phyloP scores from a whole-genome alignment of 169 alveolate genomes.

The Miamiensis avidus region DNA sequence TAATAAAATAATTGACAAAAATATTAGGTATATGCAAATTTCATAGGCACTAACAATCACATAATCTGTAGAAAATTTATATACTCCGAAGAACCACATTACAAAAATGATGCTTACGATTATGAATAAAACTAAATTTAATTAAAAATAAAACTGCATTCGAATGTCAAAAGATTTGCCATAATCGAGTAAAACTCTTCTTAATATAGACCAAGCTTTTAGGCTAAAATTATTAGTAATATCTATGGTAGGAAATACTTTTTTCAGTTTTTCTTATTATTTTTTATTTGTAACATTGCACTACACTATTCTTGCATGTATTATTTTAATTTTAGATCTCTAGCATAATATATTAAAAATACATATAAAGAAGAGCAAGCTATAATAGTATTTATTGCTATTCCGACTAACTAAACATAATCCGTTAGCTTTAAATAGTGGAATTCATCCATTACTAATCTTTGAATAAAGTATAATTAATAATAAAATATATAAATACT shows the following conservation, averaged over 20 bases:
- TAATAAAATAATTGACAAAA: neutral
- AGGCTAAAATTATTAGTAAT: neutral
- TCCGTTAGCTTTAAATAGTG: neutral
- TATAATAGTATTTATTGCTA: neutral
- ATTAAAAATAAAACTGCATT: neutral
- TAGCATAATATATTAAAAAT: conserved; percentile 2
- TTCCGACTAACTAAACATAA: neutral
- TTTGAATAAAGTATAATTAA: too few species aligned
- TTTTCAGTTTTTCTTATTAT: neutral
- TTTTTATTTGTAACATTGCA: neutral
- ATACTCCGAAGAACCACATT: conserved; percentile 3
- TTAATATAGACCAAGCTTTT: conserved; percentile 16
- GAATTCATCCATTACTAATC: too few species aligned
- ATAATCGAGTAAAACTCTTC: too few species aligned
- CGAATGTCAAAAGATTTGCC: conserved; percentile 4
- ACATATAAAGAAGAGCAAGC: neutral
- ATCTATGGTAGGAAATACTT: neutral
- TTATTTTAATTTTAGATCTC: neutral
- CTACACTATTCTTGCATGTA: neutral
- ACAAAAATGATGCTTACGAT: neutral
- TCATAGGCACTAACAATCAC: conserved; percentile 11
- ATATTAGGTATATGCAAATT: neutral
- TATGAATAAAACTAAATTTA: neutral
- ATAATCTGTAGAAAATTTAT: neutral
- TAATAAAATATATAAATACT: too few species aligned